These are phyloP conservation scores for Pelargonium australe DNA, from an alignment of 441 rosid species.

Conservation along the genomic window DNA sequence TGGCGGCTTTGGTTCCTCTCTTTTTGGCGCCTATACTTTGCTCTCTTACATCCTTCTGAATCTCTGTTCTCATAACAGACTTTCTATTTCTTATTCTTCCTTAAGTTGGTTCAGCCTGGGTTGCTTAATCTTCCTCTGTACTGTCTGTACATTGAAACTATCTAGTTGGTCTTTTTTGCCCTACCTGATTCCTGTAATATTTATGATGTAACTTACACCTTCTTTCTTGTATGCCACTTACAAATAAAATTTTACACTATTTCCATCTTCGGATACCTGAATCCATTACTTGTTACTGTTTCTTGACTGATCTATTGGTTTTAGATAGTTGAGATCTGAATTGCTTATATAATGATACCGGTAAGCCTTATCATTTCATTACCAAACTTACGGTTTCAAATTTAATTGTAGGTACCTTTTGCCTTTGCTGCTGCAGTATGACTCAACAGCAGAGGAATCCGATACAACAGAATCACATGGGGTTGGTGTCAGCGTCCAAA, in stretches of 20 bases:
- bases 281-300: background rate
- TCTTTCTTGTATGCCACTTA: background rate
- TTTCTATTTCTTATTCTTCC: background rate
- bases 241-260: no score
- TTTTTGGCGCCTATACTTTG: background rate
- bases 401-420: constrained; percentile 70
- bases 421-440: constrained; percentile 94
- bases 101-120: no score
- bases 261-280: background rate
- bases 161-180: background rate
- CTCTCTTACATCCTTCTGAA: background rate
- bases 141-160: background rate
- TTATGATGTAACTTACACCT: background rate
- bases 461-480: constrained; percentile 72
- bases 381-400: constrained; percentile 12
- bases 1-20: background rate
- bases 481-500: constrained; percentile 96
- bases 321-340: background rate
- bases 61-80: background rate
- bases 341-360: background rate
- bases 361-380: background rate
- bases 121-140: background rate
- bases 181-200: background rate
- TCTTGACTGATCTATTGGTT: background rate
- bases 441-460: constrained; percentile 95